Conservation (phyloP, 306 rosid species). For the Castanea sativa region DNA sequence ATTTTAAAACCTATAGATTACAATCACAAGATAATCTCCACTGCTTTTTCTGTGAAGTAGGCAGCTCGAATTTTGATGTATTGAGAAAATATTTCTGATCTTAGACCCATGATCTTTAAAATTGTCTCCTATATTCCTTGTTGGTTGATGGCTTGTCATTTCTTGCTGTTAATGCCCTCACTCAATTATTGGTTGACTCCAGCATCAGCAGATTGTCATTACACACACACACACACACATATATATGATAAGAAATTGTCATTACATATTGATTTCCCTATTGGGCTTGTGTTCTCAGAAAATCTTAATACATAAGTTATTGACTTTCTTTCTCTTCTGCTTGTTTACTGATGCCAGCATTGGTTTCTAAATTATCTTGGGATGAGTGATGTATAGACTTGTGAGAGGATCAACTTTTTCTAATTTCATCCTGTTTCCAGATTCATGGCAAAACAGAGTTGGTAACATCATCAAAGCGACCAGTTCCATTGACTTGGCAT, state of each 20-base stretch:
- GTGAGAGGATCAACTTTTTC: slow-evolving; percentile 1
- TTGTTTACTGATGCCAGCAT: slow-evolving; percentile 1
- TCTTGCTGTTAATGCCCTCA: not conserved
- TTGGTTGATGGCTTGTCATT: not conserved
- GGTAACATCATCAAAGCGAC: slow-evolving; percentile 88
- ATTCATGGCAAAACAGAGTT: slow-evolving; percentile 92
- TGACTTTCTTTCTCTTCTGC: slow-evolving; percentile 15
- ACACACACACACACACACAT: not conserved
- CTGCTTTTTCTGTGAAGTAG: not conserved
- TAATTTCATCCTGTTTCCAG: slow-evolving; percentile 41
- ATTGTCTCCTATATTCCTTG: not conserved
- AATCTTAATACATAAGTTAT: not conserved
- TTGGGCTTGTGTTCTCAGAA: not conserved
- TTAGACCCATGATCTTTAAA: not conserved
- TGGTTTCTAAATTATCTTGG: slow-evolving; percentile 8
- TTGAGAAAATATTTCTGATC: not conserved
- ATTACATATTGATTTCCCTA: slow-evolving; percentile 12
- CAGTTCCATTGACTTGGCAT: slow-evolving; percentile 95
- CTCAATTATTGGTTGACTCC: not conserved
- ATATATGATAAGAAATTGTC: no score
- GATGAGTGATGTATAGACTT: not conserved
- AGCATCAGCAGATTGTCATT: not conserved
- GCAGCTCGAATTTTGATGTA: not conserved
- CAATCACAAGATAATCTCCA: not conserved
- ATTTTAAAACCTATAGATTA: not conserved